These are phyloP conservation scores for Penicillium sp. DNA, from an alignment of 2,329 filamentous ascomycete species.

Conservation along the genomic window DNA sequence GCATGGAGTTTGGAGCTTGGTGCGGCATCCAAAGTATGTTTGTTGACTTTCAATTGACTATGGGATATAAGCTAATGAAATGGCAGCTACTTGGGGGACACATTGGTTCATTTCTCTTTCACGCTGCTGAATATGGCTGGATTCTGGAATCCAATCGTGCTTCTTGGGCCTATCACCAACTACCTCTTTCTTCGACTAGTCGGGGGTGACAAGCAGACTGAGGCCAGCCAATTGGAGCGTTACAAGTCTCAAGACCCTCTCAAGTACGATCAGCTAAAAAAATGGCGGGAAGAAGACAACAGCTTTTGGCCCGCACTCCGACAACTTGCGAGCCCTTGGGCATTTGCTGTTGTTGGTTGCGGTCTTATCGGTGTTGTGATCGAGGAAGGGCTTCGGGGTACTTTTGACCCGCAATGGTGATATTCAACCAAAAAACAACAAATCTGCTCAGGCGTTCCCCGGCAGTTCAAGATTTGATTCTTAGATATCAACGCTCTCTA, in stretches of 20 bases:
- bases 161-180: constrained; percentile 60
- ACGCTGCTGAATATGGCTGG: constrained; percentile 58
- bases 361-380: constrained; percentile 53
- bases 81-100: constrained; percentile 61
- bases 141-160: constrained; percentile 56
- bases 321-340: constrained; percentile 59
- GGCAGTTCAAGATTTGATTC: too few species aligned
- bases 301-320: constrained; percentile 59
- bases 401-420: constrained; percentile 5
- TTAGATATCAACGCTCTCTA: too few species aligned
- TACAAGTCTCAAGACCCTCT: constrained; percentile 54
- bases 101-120: constrained; percentile 62
- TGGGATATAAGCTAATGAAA: constrained; percentile 5
- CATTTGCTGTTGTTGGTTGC: constrained; percentile 54
- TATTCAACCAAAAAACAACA: background rate
- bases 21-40: constrained; percentile 63
- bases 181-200: constrained; percentile 61
- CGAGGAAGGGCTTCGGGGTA: constrained; percentile 40
- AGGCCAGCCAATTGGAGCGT: constrained; percentile 54
- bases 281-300: constrained; percentile 58
- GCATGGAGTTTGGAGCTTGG: constrained; percentile 64
- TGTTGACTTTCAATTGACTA: background rate
- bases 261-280: constrained; percentile 57
- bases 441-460: too few species aligned
- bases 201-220: constrained; percentile 59